Evolutionary conservation across 192 early-diverging fungal species (phyloP).

Genomic region (Backusella sp.): DNA sequence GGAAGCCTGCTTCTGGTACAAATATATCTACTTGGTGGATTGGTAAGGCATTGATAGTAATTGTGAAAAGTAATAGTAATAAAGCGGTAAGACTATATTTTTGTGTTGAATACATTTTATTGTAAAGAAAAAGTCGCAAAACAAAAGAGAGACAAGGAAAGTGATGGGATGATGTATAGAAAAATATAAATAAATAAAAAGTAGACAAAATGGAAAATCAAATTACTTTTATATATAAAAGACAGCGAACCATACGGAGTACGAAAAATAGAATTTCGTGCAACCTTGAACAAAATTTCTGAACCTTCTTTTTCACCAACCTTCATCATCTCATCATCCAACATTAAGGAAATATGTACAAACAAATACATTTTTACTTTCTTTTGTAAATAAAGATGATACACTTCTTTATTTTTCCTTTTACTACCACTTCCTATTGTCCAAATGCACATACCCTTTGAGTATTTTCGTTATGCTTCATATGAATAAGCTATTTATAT

Average conservation of each 20-base stretch:
- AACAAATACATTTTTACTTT: neutral
- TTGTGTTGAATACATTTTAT: slow-evolving; percentile 2
- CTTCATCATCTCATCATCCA: neutral
- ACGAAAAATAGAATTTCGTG: neutral
- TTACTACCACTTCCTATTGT: too few species aligned
- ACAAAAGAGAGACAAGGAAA: neutral
- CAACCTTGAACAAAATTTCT: neutral
- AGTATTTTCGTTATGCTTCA: neutral
- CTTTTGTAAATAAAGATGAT: neutral
- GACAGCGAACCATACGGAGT: neutral
- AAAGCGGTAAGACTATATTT: neutral
- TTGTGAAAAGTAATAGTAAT: neutral
- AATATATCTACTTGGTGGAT: neutral
- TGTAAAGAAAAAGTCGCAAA: neutral
- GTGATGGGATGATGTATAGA: neutral
- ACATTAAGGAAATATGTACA: neutral
- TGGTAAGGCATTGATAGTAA: neutral
- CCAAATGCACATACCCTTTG: too few species aligned
- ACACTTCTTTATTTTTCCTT: too few species aligned
- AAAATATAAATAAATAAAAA: neutral
- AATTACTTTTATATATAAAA: neutral
- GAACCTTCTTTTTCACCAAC: neutral
- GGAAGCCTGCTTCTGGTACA: neutral
- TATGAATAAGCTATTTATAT: neutral
- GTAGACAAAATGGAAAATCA: neutral